Percentiles rank a stretch among this genome's conserved stretches.
phyloP scores from a whole-genome alignment of 2,329 filamentous ascomycete genomes.

The Neofusicoccum sp. region DNA sequence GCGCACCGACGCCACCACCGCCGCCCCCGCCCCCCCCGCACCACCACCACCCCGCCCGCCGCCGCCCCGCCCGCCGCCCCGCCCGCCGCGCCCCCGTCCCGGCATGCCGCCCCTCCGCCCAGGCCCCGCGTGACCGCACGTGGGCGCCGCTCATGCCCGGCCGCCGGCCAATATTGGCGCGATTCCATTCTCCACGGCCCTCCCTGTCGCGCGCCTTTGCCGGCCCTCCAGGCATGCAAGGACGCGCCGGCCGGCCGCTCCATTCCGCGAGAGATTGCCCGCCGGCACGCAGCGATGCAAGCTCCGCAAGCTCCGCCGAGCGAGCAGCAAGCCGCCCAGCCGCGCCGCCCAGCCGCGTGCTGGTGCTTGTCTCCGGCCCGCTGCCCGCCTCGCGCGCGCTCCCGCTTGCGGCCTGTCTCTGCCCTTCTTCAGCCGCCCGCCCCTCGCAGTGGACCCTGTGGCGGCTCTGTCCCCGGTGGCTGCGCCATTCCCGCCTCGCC shows the following conservation, averaged over 20 bases:
- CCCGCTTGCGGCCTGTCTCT: not conserved
- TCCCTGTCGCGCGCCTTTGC: not conserved
- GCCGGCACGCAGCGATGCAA: not conserved
- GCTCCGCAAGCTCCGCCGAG: constrained; percentile 2
- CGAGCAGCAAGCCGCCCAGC: not conserved
- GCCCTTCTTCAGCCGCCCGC: not conserved
- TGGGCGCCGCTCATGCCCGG: not conserved
- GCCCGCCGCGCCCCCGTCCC: no score
- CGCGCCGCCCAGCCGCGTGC: not conserved
- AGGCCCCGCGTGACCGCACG: not conserved
- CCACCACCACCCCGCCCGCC: no score
- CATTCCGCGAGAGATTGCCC: constrained; percentile 6
- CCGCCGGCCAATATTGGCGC: not conserved
- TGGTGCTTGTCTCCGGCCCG: not conserved
- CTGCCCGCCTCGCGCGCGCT: not conserved
- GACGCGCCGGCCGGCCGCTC: not conserved
- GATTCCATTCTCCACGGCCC: not conserved
- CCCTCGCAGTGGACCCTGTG: no score
- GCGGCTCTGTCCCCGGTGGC: not conserved
- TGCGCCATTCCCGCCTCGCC: not conserved
- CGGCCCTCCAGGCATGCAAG: not conserved
- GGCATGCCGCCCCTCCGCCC: no score
- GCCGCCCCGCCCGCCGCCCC: no score
- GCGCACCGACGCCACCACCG: no score
- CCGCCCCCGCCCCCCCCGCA: no score